Percentiles rank a stretch among this genome's conserved stretches.
Evolutionary conservation across 1,284 basidiomycete species (phyloP).

Genomic region (Tausonia pullulans): DNA sequence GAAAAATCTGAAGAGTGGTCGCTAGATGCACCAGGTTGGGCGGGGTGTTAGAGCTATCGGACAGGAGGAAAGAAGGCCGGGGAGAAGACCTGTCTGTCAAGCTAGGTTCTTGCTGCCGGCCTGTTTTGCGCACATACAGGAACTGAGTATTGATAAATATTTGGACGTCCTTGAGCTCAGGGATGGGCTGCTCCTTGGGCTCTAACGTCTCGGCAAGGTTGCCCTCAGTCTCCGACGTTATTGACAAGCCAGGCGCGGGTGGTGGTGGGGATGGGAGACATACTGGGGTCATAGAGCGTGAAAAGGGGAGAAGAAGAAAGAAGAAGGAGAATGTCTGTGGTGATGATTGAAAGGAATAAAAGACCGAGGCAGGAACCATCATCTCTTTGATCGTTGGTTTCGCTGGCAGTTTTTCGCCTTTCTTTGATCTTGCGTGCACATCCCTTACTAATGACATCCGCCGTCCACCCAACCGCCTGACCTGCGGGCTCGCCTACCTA

Average conservation of each 20-base stretch:
- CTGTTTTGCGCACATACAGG: conserved; percentile 8
- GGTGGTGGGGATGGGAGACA: conserved; percentile 6
- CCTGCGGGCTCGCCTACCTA: no score
- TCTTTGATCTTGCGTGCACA: no score
- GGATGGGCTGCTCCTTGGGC: conserved; percentile 19
- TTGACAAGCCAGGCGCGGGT: conserved; percentile 22
- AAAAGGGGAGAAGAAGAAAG: background rate
- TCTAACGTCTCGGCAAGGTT: background rate
- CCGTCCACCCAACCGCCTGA: no score
- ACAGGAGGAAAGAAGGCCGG: background rate
- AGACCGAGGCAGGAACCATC: no score
- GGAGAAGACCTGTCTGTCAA: background rate
- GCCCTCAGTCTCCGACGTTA: background rate
- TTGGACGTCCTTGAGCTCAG: conserved; percentile 25
- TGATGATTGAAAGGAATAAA: no score
- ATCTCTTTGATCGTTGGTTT: no score
- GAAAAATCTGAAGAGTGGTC: no score
- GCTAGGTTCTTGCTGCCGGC: background rate
- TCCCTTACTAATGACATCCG: no score
- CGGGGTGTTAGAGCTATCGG: conserved; percentile 2
- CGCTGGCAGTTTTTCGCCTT: no score
- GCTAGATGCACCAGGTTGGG: background rate
- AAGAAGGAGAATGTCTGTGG: background rate
- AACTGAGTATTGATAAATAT: conserved; percentile 24
- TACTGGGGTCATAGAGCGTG: background rate